A percentile compares a stretch with the other conserved stretches of the same genome.
phyloP scores from a whole-genome alignment of 2,329 filamentous ascomycete genomes.

The Stachybotrys chlorohalonatus region DNA sequence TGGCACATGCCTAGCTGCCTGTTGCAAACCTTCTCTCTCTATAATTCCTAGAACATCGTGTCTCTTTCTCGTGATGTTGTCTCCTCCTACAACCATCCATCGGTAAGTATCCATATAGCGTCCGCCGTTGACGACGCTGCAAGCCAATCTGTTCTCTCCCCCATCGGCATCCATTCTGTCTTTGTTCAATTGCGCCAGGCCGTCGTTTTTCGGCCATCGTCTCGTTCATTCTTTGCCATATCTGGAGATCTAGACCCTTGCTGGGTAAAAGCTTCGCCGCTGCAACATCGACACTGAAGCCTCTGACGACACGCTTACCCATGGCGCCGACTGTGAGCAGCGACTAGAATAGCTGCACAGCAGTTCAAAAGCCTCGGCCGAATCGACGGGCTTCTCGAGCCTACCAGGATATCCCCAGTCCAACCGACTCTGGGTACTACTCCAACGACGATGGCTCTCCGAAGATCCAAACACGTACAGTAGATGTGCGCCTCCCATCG shows the following conservation, averaged over 20 bases:
- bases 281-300: too few relatives aligned
- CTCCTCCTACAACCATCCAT: not conserved
- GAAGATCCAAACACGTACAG: constrained; percentile 1
- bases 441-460: constrained; percentile 13
- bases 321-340: constrained; percentile 1
- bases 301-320: not conserved
- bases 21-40: not conserved
- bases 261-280: not conserved
- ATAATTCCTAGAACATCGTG: not conserved
- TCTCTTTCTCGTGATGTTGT: not conserved
- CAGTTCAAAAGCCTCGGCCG: not conserved
- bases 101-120: not conserved
- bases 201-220: not conserved
- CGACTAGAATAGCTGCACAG: not conserved
- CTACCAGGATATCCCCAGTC: constrained; percentile 6
- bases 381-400: constrained; percentile 2
- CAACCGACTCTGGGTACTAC: constrained; percentile 19
- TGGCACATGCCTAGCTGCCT: not conserved
- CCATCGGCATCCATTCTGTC: not conserved
- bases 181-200: not conserved
- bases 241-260: not conserved
- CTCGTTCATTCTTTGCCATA: not conserved
- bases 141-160: not conserved
- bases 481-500: constrained; percentile 1
- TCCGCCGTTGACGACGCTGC: not conserved